These are phyloP conservation scores for Umbelopsis ramanniana DNA, from an alignment of 192 early-diverging fungal species.

Conservation along the genomic window DNA sequence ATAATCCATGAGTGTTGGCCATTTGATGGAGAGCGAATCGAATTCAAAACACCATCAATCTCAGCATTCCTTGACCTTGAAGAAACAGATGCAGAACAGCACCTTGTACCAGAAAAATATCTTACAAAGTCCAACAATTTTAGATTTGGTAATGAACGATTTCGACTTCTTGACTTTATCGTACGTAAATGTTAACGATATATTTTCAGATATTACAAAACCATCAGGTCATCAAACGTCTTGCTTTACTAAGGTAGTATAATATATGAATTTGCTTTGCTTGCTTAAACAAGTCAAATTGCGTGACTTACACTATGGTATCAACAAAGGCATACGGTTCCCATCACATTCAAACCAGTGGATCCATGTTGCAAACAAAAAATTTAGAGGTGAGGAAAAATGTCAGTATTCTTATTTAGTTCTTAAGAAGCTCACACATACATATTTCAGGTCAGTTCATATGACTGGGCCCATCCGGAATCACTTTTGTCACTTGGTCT, in stretches of 20 bases:
- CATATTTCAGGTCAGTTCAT: conserved; percentile 42
- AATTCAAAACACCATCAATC: conserved; percentile 30
- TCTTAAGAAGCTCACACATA: neutral
- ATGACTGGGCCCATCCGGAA: conserved; percentile 67
- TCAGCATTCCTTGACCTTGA: conserved; percentile 35
- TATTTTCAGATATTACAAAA: conserved; percentile 61
- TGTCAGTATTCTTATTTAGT: neutral
- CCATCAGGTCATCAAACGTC: conserved; percentile 59
- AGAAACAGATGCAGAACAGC: conserved; percentile 28
- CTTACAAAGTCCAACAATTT: conserved; percentile 53
- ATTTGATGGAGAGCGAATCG: conserved; percentile 39
- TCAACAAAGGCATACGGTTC: conserved; percentile 83
- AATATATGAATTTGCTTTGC: conserved; percentile 20
- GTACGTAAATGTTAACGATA: neutral
- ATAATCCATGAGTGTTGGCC: conserved; percentile 51
- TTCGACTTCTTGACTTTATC: neutral
- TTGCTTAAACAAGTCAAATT: neutral
- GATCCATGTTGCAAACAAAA: conserved; percentile 79
- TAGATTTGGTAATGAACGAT: conserved; percentile 54
- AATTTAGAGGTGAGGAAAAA: conserved; percentile 59
- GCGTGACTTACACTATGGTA: conserved; percentile 39
- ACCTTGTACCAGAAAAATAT: conserved; percentile 44
- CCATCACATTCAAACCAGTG: conserved; percentile 75
- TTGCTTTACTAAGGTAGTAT: conserved; percentile 73
- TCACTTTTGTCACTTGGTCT: conserved; percentile 70